Base-by-base conservation (phyloP, 768 basidiomycete genomes). In the Termitomyces sp. region DNA sequence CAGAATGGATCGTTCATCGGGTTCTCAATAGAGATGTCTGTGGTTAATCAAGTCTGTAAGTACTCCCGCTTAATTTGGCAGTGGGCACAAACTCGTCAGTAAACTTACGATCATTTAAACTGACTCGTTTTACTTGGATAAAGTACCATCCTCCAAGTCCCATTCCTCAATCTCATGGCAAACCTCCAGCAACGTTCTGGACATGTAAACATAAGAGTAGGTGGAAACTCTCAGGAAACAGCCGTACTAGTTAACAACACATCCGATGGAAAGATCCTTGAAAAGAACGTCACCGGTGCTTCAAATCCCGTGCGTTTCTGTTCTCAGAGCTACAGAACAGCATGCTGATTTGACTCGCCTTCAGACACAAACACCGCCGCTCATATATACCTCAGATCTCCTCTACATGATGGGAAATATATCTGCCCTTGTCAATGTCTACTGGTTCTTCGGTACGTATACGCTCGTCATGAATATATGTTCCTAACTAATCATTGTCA, bases 141-240 rank as follows among this genome's bases (percentile, higher is more conserved):
- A 18, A 82, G 79, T 32, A 73, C 78, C 3, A 68, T 76, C 24
- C 63, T 85, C 14, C 76, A 80, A 46, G 79, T 86, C 39, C 79
- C 85, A 0, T 90, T 92, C 73, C 78, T 92, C 20, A 92, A 93
- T 65, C 75, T 92, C 29, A 82, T 94, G 78, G 77, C 81, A 3
- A 87, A 89, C 63, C 73, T 94, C n/a, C 76, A 75, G 53, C 75
- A 82, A 61, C 79, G 91, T 22, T 80, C 82, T 4, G 90, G 89
- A 3, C 64, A 70, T 4, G 82, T 90, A 12, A 72, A 78, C 9
- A 70, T 92, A 24, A 82, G 90, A 53, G 74, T 92, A 0, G 90
- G 90, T n/a, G 90, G 90, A 43, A 92, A 92, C 69, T 84, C 87
- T 0, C 91, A 92, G 65, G 90, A 94, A 51, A 78, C 75, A 1